Conservation (phyloP, 1,284 basidiomycete species). For the Gomphus bonarii region DNA sequence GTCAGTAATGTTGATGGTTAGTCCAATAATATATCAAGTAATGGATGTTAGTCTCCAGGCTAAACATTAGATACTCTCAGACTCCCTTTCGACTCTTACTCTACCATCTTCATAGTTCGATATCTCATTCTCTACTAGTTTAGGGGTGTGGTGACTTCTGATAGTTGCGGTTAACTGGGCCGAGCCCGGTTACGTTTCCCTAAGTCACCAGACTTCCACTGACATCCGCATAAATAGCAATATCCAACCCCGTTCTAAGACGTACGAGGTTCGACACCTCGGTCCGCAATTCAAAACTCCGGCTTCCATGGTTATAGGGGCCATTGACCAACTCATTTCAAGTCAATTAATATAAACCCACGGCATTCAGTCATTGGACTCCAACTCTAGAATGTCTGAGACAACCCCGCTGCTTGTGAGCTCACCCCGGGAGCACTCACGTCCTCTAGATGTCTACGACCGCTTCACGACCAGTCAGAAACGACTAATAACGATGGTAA, state of each 20-base stretch:
- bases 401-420: background rate
- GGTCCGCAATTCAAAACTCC: background rate
- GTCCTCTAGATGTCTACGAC: constrained; percentile 31
- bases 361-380: background rate
- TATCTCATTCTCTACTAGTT: background rate
- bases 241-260: background rate
- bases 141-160: background rate
- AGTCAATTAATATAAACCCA: background rate
- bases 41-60: too few relatives aligned
- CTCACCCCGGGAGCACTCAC: background rate
- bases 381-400: background rate
- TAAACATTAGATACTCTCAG: too few relatives aligned
- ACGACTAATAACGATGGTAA: constrained; percentile 36
- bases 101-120: background rate
- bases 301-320: background rate
- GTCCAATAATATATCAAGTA: too few relatives aligned
- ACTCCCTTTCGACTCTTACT: too few relatives aligned
- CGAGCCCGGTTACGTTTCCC: background rate
- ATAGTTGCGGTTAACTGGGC: background rate
- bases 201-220: background rate
- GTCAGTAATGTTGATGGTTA: too few relatives aligned
- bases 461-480: constrained; percentile 39
- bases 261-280: background rate
- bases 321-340: background rate
- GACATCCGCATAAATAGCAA: background rate